Conservation (phyloP, 2,329 filamentous ascomycete genomes). For the Colletotrichum orchidophilum region DNA sequence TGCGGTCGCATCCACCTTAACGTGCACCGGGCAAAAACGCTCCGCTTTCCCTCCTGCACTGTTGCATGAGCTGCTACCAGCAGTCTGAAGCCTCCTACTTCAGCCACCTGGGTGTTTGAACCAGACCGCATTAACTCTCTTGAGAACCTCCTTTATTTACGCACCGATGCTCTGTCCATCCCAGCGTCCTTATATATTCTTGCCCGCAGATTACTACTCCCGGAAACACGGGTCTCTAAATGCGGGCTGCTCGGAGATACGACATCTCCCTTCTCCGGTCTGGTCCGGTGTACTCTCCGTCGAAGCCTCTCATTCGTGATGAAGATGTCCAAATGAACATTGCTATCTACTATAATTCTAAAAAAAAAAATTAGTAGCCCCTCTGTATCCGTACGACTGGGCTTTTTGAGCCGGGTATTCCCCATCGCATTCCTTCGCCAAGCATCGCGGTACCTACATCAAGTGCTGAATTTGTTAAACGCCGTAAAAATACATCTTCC, state of each 20-base stretch:
- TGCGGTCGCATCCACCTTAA: neutral
- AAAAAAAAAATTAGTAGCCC: too few species aligned
- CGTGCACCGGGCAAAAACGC: neutral
- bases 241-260: slow-evolving; percentile 31
- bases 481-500: neutral
- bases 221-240: neutral
- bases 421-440: neutral
- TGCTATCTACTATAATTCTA: neutral
- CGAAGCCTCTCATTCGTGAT: neutral
- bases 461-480: neutral
- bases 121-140: neutral
- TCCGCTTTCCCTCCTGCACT: neutral
- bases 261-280: slow-evolving; percentile 2
- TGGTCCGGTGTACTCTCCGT: neutral
- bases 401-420: neutral
- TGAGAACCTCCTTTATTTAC: neutral
- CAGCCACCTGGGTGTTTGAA: neutral
- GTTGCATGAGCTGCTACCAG: neutral
- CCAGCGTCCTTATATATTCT: neutral
- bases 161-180: neutral
- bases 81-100: too few species aligned
- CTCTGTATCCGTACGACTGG: neutral
- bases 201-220: neutral
- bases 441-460: neutral
- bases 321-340: neutral